These are phyloP conservation scores for Aureobasidium lini DNA, from an alignment of 2,329 filamentous ascomycete genomes.

Conservation along the genomic window DNA sequence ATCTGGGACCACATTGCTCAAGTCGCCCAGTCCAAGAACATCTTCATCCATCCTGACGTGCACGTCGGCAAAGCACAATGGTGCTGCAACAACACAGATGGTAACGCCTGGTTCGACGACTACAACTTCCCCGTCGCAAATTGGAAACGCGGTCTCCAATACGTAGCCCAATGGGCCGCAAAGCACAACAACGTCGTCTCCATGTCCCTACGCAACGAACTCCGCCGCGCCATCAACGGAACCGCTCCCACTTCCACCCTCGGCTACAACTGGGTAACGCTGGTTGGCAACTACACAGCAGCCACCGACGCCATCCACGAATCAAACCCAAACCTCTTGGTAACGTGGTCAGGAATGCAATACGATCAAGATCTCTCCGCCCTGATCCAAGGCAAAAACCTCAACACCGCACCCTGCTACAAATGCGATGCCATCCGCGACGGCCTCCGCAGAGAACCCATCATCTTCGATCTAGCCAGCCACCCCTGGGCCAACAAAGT, in stretches of 20 bases:
- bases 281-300: constrained; percentile 45
- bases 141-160: constrained; percentile 53
- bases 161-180: constrained; percentile 49
- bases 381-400: constrained; percentile 27
- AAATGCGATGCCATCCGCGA: constrained; percentile 36
- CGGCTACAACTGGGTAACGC: constrained; percentile 42
- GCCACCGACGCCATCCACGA: constrained; percentile 45
- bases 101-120: constrained; percentile 38
- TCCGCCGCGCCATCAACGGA: constrained; percentile 33
- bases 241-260: constrained; percentile 27
- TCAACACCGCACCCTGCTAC: constrained; percentile 33
- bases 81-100: constrained; percentile 45
- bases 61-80: constrained; percentile 39
- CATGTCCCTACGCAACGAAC: constrained; percentile 49
- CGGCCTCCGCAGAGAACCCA: constrained; percentile 35
- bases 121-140: constrained; percentile 35
- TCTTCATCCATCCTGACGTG: constrained; percentile 57
- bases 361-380: constrained; percentile 35
- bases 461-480: constrained; percentile 39
- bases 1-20: constrained; percentile 49
- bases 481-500: constrained; percentile 44
- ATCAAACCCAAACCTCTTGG: constrained; percentile 45
- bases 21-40: constrained; percentile 42
- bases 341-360: constrained; percentile 53
- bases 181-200: constrained; percentile 38